Conservation (phyloP, 78 protist species). For the Pigoraptor vietnamica region DNA sequence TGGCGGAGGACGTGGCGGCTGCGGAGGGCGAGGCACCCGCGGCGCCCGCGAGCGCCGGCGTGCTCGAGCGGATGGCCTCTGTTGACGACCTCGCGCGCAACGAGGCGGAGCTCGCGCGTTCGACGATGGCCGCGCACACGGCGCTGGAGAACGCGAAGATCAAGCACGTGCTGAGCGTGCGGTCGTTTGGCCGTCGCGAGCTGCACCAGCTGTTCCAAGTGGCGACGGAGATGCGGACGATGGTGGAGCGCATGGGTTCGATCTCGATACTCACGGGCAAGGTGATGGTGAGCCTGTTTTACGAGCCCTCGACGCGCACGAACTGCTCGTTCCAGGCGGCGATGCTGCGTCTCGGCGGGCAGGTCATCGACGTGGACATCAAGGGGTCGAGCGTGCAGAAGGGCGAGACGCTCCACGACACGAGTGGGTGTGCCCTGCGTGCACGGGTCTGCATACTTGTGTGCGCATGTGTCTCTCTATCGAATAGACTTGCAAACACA, state of each 20-base stretch:
- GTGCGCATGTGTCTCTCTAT: neutral
- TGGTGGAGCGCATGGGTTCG: constrained; percentile 19
- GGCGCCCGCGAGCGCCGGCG: neutral
- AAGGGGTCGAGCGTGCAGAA: constrained; percentile 52
- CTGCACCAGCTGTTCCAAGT: constrained; percentile 23
- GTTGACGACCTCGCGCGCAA: neutral
- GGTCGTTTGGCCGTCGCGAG: neutral
- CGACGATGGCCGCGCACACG: neutral
- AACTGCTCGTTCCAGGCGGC: constrained; percentile 83
- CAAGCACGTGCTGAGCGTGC: neutral
- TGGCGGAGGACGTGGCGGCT: neutral
- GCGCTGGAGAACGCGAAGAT: neutral
- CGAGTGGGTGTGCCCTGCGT: constrained; percentile 4
- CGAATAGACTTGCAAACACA: neutral
- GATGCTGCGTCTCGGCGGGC: constrained; percentile 87
- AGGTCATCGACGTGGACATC: constrained; percentile 49
- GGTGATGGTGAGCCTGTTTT: constrained; percentile 65
- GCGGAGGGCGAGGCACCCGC: neutral
- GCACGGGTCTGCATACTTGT: neutral
- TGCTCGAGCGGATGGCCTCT: neutral
- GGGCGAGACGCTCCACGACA: constrained; percentile 86
- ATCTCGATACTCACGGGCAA: constrained; percentile 15
- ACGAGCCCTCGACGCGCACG: constrained; percentile 89
- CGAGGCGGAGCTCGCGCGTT: neutral
- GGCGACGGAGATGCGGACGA: constrained; percentile 12